A percentile compares a stretch with the other conserved stretches of the same genome.
These are phyloP conservation scores for Gamsiella multidivaricata DNA, from an alignment of 192 early-diverging fungal genomes.

Conservation along the genomic window DNA sequence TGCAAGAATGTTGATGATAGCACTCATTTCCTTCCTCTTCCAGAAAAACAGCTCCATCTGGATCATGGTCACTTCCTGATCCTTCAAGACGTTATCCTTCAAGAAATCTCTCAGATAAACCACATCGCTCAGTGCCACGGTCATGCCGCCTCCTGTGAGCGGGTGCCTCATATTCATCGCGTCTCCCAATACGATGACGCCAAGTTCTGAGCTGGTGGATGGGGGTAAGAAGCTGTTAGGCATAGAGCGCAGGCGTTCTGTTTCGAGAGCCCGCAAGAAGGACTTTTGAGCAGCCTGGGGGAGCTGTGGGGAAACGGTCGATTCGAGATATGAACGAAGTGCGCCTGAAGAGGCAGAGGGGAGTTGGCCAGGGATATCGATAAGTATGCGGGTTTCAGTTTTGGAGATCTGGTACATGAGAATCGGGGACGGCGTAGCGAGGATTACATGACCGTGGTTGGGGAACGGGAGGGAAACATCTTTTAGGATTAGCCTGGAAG, in stretches of 20 bases:
- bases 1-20: constrained; percentile 89
- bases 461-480: constrained; percentile 78
- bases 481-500: constrained; percentile 68
- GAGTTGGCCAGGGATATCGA: constrained; percentile 89
- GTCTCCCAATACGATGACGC: constrained; percentile 89
- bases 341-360: constrained; percentile 73
- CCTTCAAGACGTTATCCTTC: constrained; percentile 55
- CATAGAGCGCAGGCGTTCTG: constrained; percentile 81
- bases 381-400: constrained; percentile 83
- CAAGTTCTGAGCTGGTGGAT: constrained; percentile 68
- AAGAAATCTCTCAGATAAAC: constrained; percentile 74
- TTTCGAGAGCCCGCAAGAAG: constrained; percentile 76
- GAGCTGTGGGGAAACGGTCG: constrained; percentile 72
- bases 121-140: constrained; percentile 92
- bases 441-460: constrained; percentile 89
- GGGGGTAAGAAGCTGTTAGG: constrained; percentile 90
- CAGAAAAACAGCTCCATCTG: constrained; percentile 77
- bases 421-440: constrained; percentile 84
- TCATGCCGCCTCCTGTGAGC: constrained; percentile 98
- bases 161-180: constrained; percentile 96
- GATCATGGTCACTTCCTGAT: constrained; percentile 52
- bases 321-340: constrained; percentile 68
- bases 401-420: constrained; percentile 80
- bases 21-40: constrained; percentile 72
- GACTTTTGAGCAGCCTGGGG: constrained; percentile 67